Conservation (phyloP, 352 stramenopile genomes). For the Saprolegnia diclina region DNA sequence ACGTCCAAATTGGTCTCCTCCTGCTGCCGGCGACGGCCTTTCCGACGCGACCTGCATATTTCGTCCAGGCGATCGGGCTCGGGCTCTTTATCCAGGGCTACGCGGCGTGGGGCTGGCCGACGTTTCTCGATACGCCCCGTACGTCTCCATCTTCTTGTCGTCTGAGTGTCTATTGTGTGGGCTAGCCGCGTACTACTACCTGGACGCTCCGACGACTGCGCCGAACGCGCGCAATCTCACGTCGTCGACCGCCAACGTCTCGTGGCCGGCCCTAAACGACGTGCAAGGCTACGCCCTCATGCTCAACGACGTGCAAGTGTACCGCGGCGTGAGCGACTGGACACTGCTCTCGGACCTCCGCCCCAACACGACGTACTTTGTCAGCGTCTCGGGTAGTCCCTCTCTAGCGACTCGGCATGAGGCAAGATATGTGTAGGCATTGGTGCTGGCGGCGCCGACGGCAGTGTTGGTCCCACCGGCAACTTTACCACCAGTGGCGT, state of each 20-base stretch:
- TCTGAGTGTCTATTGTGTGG: slow-evolving; percentile 2
- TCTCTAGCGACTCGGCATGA: background rate
- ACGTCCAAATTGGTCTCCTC: slow-evolving; percentile 60
- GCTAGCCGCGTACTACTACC: slow-evolving; percentile 61
- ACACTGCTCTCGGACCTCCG: slow-evolving; percentile 39
- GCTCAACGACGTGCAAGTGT: slow-evolving; percentile 70
- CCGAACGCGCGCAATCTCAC: slow-evolving; percentile 45
- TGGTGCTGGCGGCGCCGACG: slow-evolving; percentile 53
- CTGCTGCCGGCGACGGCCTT: slow-evolving; percentile 70
- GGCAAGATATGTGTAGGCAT: too few relatives aligned
- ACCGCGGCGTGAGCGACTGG: slow-evolving; percentile 45
- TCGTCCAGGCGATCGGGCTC: slow-evolving; percentile 46
- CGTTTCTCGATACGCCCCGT: slow-evolving; percentile 62
- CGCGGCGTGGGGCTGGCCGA: slow-evolving; percentile 61
- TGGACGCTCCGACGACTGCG: slow-evolving; percentile 33
- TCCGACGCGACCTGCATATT: slow-evolving; percentile 44
- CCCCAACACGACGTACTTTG: slow-evolving; percentile 68
- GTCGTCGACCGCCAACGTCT: slow-evolving; percentile 33
- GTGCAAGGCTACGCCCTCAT: slow-evolving; percentile 67
- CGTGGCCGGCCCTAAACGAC: slow-evolving; percentile 43
- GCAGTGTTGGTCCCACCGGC: slow-evolving; percentile 39
- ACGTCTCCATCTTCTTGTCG: slow-evolving; percentile 27
- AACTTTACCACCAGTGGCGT: slow-evolving; percentile 59
- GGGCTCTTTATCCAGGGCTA: slow-evolving; percentile 72
- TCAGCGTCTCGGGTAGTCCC: slow-evolving; percentile 41